Evolutionary conservation across 768 basidiomycete species (phyloP).

Genomic region (Boletus sp.): DNA sequence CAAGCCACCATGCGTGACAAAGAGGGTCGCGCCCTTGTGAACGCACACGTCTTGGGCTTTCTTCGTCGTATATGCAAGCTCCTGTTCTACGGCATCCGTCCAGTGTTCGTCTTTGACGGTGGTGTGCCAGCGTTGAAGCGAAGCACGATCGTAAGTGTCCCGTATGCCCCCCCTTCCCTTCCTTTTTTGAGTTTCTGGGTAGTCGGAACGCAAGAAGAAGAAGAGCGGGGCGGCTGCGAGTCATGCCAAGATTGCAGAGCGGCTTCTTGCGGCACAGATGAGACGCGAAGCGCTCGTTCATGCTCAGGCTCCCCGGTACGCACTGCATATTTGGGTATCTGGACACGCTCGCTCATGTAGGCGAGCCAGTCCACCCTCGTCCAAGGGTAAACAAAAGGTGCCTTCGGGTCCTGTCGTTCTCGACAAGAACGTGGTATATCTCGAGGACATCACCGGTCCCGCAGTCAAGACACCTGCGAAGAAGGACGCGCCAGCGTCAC

Average conservation of each 20-base stretch:
- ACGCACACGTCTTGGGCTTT: constrained; percentile 92
- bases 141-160: constrained; percentile 70
- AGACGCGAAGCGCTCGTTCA: constrained; percentile 82
- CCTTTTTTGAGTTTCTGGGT: not conserved
- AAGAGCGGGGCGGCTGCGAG: constrained; percentile 87
- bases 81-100: constrained; percentile 95
- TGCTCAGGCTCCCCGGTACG: constrained; percentile 43
- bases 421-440: constrained; percentile 75
- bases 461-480: constrained; percentile 49
- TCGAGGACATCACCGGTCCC: constrained; percentile 75
- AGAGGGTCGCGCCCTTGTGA: constrained; percentile 84
- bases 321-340: not conserved
- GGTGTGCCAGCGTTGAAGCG: constrained; percentile 90
- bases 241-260: constrained; percentile 86
- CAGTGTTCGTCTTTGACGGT: constrained; percentile 98
- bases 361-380: constrained; percentile 21
- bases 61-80: constrained; percentile 89
- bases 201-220: constrained; percentile 88
- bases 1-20: constrained; percentile 99
- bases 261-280: constrained; percentile 89
- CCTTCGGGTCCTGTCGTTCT: constrained; percentile 48
- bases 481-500: constrained; percentile 33
- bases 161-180: not conserved
- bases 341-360: not conserved
- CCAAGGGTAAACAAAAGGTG: constrained; percentile 46